Conservation (phyloP, 257 asterid genomes). For the Orobanche coerulescens region DNA sequence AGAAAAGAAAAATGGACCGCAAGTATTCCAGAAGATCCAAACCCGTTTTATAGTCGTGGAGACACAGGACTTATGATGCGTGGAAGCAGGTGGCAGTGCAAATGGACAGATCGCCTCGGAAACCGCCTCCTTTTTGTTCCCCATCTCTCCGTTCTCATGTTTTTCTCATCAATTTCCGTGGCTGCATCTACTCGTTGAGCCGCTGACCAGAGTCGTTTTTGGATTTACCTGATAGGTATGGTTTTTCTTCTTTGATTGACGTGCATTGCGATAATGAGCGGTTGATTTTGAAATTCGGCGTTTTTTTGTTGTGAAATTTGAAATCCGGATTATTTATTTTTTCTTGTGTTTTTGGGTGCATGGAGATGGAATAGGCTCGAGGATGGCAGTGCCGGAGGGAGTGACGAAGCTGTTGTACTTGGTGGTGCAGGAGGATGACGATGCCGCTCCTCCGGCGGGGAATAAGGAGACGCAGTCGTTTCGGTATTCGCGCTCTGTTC, state of each 20-base stretch:
- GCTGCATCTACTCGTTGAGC: conserved; percentile 5
- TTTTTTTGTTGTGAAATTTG: neutral
- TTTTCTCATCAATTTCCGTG: conserved; percentile 1
- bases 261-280: conserved; percentile 20
- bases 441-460: conserved; percentile 12
- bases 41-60: conserved; percentile 39
- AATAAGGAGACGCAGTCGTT: conserved; percentile 36
- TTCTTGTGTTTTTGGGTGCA: conserved; percentile 16
- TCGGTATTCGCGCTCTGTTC: conserved; percentile 76
- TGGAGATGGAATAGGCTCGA: conserved; percentile 18
- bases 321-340: neutral
- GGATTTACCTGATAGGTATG: conserved; percentile 13
- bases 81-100: conserved; percentile 40
- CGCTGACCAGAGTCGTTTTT: neutral
- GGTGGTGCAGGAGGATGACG: conserved; percentile 57
- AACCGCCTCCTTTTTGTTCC: conserved; percentile 26
- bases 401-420: conserved; percentile 57
- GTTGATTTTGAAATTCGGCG: conserved; percentile 6
- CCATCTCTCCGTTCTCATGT: conserved; percentile 10
- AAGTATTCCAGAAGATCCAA: too few relatives aligned
- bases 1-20: too few relatives aligned
- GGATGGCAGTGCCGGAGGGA: conserved; percentile 50
- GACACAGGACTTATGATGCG: conserved; percentile 40
- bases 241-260: neutral
- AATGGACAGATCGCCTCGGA: conserved; percentile 54